Conservation (phyloP, 2,329 filamentous ascomycete species). For the Zelopaecilomyces penicillatus region DNA sequence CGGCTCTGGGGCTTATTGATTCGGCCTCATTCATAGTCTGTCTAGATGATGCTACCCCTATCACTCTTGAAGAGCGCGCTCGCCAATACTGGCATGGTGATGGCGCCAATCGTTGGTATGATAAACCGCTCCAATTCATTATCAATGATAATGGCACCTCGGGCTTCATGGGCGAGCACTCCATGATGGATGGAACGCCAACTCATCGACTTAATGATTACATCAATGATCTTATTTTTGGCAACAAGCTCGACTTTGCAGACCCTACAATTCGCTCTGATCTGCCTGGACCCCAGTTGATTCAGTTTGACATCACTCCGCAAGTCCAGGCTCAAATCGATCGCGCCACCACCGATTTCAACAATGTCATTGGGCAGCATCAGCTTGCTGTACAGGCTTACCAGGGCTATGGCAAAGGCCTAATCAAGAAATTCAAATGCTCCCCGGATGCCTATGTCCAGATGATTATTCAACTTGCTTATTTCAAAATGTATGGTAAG, state of each 20-base stretch:
- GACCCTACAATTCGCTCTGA: constrained; percentile 69
- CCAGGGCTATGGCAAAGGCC: constrained; percentile 93
- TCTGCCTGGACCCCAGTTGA: constrained; percentile 68
- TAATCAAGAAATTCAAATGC: constrained; percentile 99
- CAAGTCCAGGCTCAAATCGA: constrained; percentile 71
- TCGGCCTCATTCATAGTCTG: constrained; percentile 86
- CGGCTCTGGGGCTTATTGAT: constrained; percentile 73
- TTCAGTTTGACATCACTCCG: constrained; percentile 71
- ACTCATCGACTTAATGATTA: constrained; percentile 97
- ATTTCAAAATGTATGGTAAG: constrained; percentile 98
- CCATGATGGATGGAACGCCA: constrained; percentile 99
- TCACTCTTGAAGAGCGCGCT: constrained; percentile 91
- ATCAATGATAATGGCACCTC: constrained; percentile 96
- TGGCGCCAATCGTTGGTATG: constrained; percentile 90
- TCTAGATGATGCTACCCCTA: constrained; percentile 81
- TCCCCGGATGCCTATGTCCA: constrained; percentile 96
- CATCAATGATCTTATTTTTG: constrained; percentile 83
- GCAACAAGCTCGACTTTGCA: constrained; percentile 87
- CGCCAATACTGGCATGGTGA: constrained; percentile 98
- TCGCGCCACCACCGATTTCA: constrained; percentile 70
- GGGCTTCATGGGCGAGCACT: constrained; percentile 97
- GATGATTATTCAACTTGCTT: constrained; percentile 96
- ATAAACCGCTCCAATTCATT: constrained; percentile 98
- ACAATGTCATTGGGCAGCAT: constrained; percentile 72
- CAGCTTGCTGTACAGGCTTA: constrained; percentile 91